phyloP scores from a whole-genome alignment of 2,329 filamentous ascomycete genomes.

The Colletotrichum zoysiae region DNA sequence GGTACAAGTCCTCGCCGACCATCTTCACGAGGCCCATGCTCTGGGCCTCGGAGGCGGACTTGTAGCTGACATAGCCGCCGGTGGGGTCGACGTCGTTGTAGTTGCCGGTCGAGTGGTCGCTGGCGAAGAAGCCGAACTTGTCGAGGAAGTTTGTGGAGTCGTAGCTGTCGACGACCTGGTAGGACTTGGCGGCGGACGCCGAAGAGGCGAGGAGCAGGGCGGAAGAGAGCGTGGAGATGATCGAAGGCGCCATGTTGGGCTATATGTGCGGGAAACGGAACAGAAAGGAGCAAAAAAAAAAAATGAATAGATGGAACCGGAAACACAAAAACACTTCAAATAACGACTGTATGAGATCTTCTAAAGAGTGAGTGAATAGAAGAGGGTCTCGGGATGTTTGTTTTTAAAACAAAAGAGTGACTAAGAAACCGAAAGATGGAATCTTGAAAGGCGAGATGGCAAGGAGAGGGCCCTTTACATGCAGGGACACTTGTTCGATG shows the following conservation, averaged over 20 bases:
- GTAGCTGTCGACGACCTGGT: conserved; percentile 41
- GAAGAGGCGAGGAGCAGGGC: conserved; percentile 35
- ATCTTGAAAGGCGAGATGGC: conserved; percentile 23
- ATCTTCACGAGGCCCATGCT: conserved; percentile 51
- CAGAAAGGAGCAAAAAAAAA: not conserved
- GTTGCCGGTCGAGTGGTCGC: conserved; percentile 41
- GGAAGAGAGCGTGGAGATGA: conserved; percentile 40
- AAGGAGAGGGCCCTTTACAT: conserved; percentile 16
- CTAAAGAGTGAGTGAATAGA: conserved; percentile 26
- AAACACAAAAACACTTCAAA: conserved; percentile 12
- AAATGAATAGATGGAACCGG: not conserved
- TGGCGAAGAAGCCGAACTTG: conserved; percentile 59
- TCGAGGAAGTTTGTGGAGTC: conserved; percentile 59
- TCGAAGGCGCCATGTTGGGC: conserved; percentile 40
- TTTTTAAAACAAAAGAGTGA: conserved; percentile 35
- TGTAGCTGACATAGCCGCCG: conserved; percentile 72
- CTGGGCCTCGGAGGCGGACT: conserved; percentile 51
- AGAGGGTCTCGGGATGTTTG: conserved; percentile 2
- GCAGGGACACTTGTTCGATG: conserved; percentile 21
- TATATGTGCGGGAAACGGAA: not conserved
- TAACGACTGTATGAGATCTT: conserved; percentile 21
- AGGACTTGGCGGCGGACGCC: conserved; percentile 28
- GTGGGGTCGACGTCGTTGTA: conserved; percentile 66
- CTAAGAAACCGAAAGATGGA: conserved; percentile 22
- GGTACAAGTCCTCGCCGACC: conserved; percentile 51